These are phyloP conservation scores for Pleurotus eryngii DNA, from an alignment of 768 basidiomycete genomes.

Conservation along the genomic window DNA sequence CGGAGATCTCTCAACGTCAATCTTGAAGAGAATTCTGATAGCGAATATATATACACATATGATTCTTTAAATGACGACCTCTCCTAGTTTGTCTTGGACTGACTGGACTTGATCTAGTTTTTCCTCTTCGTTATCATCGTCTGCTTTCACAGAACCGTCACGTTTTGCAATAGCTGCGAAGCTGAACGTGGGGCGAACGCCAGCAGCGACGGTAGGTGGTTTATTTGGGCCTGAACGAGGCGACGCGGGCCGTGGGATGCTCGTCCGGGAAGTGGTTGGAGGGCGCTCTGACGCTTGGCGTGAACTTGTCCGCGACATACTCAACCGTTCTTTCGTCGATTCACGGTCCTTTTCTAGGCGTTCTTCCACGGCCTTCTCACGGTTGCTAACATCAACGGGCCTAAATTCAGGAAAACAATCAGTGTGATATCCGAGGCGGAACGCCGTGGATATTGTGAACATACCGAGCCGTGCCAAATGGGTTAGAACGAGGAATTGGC, in stretches of 20 bases:
- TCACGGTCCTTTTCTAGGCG: conserved; percentile 68
- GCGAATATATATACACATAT: not conserved
- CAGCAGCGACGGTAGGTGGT: conserved; percentile 33
- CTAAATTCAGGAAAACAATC: conserved; percentile 30
- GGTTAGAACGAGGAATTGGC: conserved; percentile 51
- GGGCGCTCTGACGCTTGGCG: conserved; percentile 49
- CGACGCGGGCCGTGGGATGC: conserved; percentile 22
- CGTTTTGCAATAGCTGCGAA: conserved; percentile 69
- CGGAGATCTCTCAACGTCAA: conserved; percentile 29
- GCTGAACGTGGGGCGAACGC: conserved; percentile 70
- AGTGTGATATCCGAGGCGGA: not conserved
- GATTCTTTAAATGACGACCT: conserved; percentile 28
- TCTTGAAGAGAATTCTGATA: not conserved
- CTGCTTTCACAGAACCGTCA: conserved; percentile 16
- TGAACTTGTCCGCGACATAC: conserved; percentile 51
- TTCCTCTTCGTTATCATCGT: conserved; percentile 15
- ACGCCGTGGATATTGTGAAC: conserved; percentile 15
- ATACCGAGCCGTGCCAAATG: conserved; percentile 86
- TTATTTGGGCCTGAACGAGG: conserved; percentile 22
- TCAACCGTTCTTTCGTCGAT: conserved; percentile 47
- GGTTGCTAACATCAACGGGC: conserved; percentile 79
- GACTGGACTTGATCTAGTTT: conserved; percentile 12
- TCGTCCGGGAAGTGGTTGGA: conserved; percentile 22
- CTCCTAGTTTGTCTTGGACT: conserved; percentile 27
- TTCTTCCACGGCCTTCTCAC: conserved; percentile 73